Percentiles rank a stretch among this genome's conserved stretches.
phyloP scores from a whole-genome alignment of 2,329 filamentous ascomycete species.

The Bipolaris cookei region DNA sequence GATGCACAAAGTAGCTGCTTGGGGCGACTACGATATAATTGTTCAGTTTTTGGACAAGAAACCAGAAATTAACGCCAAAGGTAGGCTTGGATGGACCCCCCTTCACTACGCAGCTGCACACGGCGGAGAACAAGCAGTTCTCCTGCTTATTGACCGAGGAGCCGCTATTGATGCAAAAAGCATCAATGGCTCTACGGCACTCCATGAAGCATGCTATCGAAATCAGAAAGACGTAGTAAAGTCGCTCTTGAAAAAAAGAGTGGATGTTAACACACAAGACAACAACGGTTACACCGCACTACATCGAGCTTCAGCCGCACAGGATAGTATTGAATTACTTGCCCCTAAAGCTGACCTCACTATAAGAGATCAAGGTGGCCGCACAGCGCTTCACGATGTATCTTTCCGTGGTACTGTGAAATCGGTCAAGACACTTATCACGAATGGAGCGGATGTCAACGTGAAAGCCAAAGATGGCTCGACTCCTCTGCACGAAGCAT shows the following conservation, averaged over 20 bases:
- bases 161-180: not conserved
- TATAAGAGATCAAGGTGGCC: not conserved
- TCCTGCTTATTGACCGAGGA: not conserved
- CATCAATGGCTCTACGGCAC: not conserved
- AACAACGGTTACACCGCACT: not conserved
- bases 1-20: too few relatives aligned
- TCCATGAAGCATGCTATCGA: not conserved
- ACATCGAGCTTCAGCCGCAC: not conserved
- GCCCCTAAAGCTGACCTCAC: not conserved
- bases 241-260: not conserved
- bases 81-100: too few relatives aligned
- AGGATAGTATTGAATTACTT: not conserved
- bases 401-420: not conserved
- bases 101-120: too few relatives aligned
- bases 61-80: too few relatives aligned
- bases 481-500: not conserved
- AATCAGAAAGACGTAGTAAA: not conserved
- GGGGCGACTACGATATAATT: too few relatives aligned
- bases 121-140: too few relatives aligned
- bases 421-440: not conserved
- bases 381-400: not conserved
- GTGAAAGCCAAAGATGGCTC: not conserved
- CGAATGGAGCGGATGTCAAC: not conserved
- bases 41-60: too few relatives aligned
- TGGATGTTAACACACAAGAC: not conserved